These are phyloP conservation scores for Coemansia sp. DNA, from an alignment of 192 early-diverging fungal genomes.

Conservation along the genomic window DNA sequence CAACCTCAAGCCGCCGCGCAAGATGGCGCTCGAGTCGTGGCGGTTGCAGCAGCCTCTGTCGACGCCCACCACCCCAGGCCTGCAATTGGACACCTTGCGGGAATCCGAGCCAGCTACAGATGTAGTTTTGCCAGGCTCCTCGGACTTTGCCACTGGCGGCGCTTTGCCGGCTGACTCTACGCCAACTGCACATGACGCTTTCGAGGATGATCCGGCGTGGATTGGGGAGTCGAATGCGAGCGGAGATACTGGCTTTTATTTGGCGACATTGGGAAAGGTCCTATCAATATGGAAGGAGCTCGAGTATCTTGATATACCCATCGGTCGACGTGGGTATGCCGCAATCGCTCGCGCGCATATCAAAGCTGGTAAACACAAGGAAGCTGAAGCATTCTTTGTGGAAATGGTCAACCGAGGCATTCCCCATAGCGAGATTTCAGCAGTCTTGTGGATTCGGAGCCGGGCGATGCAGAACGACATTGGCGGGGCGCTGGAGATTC, in stretches of 20 bases:
- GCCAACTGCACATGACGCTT: background rate
- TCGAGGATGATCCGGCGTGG: background rate
- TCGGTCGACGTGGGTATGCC: conserved; percentile 11
- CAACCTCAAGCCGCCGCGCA: conserved; percentile 1
- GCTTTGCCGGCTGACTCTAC: background rate
- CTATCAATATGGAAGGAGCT: conserved; percentile 30
- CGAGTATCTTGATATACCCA: conserved; percentile 7
- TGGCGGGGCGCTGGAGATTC: conserved; percentile 15
- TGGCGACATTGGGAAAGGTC: conserved; percentile 6
- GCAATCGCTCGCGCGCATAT: conserved; percentile 12
- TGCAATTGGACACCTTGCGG: background rate
- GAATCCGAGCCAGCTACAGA: background rate
- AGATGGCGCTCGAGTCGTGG: background rate
- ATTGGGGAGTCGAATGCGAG: background rate
- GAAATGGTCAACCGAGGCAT: conserved; percentile 6
- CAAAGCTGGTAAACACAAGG: conserved; percentile 9
- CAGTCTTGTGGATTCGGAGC: conserved; percentile 19
- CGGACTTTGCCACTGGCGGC: background rate
- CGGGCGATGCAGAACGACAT: conserved; percentile 16
- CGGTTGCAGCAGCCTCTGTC: background rate
- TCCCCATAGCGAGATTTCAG: conserved; percentile 17
- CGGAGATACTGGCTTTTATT: background rate
- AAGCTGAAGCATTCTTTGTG: conserved; percentile 20
- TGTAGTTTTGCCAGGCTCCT: background rate
- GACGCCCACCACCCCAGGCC: background rate